A percentile compares a stretch with the other conserved stretches of the same genome.
phyloP scores from a whole-genome alignment of 768 basidiomycete species.

The Russula earlei region DNA sequence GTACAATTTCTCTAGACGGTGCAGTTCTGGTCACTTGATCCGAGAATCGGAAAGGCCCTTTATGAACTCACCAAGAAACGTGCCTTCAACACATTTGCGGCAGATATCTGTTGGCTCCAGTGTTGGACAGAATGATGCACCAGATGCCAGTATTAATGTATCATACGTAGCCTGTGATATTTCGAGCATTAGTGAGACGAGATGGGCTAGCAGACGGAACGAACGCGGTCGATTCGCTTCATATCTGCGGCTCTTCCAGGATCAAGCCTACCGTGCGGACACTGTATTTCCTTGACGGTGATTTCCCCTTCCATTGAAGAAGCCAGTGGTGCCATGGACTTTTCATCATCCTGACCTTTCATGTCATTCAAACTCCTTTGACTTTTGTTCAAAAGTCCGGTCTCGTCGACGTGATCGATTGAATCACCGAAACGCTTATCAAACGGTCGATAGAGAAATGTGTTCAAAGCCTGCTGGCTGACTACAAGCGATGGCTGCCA shows the following conservation, averaged over 20 bases:
- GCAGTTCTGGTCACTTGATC: background rate
- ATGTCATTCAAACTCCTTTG: constrained; percentile 1
- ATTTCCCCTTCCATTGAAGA: constrained; percentile 32
- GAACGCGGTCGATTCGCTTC: constrained; percentile 57
- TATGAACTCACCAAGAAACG: constrained; percentile 44
- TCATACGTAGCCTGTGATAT: constrained; percentile 34
- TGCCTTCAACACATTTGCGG: constrained; percentile 42
- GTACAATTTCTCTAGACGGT: constrained; percentile 52
- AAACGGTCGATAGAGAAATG: constrained; percentile 26
- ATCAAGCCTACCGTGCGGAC: constrained; percentile 52
- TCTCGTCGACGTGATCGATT: background rate
- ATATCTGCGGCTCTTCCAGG: constrained; percentile 50
- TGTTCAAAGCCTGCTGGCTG: constrained; percentile 48
- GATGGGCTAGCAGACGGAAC: constrained; percentile 11
- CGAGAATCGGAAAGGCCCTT: background rate
- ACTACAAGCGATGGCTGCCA: constrained; percentile 48
- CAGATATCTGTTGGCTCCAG: constrained; percentile 49
- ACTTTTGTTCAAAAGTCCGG: background rate
- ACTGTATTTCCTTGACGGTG: constrained; percentile 42
- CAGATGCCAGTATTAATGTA: constrained; percentile 31
- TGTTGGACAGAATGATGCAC: constrained; percentile 36
- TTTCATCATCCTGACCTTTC: background rate
- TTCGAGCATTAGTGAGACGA: background rate
- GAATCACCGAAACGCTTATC: background rate
- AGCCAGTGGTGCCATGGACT: background rate